Evolutionary conservation across 768 basidiomycete genomes (phyloP), one percentile per base, ranked within the genome.

Genomic region (Tylopilus sp.): DNA sequence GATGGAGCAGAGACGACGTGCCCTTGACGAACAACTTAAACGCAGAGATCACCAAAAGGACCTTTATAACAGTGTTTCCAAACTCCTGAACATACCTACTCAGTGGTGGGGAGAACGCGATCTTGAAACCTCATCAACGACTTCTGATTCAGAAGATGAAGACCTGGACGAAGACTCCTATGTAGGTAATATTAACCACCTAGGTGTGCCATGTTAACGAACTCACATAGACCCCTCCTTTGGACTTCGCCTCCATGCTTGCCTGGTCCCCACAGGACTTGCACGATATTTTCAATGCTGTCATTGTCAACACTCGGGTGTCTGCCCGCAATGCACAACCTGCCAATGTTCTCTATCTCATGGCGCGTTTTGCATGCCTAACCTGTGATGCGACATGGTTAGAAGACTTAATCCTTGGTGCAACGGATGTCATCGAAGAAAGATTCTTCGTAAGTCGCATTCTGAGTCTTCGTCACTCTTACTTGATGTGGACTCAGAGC

Each of bases 381-480:
- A 85, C 81, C n/a, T 93, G 92, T 63, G 92, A 94, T 65, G 83
- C 89, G 57, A 83, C 82, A 1, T 94, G 95, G 90, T 73, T 98
- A 22, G 94, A 95, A 67, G 94, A 97, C 65, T 75, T 99, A 23
- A 80, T 98, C 48, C 82, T 95, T 33, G 89, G 89, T 17, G 91
- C 91, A 0, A 88, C 94, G 18, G 93, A 97, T 66, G 78, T 86
- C 35, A 95, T 98, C 30, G 97, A 99, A 69, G 86, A 91, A 44
- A 83, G 82, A 10, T 87, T 97, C 54, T 95, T 95, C 64, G 97
- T 95, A 66, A 73, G 94, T 75, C 21, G 48, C 26, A 36, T 40
- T 42, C 51, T 40, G 30, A 41, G 50, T 57, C 44, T 17, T 18
- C 36, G 17, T 43, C 11, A 48, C 39, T 13, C 41, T 46, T 57